Evolutionary conservation across 768 basidiomycete genomes (phyloP).

Genomic region (Boletus patriciae): DNA sequence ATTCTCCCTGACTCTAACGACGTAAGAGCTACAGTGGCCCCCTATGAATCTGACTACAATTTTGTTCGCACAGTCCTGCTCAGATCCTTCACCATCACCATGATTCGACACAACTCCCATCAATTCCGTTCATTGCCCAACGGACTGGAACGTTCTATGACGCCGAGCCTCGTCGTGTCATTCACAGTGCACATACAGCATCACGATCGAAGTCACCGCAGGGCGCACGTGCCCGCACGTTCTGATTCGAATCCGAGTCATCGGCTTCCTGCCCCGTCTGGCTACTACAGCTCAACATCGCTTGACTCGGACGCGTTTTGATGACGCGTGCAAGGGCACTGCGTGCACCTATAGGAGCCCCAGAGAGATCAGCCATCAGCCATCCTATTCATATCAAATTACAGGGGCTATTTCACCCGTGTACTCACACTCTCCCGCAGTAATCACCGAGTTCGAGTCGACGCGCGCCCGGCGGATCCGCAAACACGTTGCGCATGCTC

Average conservation of each 20-base stretch:
- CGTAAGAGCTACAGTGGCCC: no score
- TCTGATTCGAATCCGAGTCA: neutral
- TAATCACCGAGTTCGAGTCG: slow-evolving; percentile 1
- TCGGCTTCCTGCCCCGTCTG: neutral
- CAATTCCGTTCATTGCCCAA: neutral
- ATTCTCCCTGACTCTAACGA: no score
- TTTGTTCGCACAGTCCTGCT: neutral
- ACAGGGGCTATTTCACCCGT: neutral
- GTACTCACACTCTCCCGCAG: neutral
- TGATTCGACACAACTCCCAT: neutral
- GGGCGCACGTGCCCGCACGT: neutral
- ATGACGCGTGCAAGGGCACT: neutral
- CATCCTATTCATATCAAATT: neutral
- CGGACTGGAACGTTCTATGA: neutral
- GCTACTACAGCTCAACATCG: neutral
- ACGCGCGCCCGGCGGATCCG: neutral
- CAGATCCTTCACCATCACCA: neutral
- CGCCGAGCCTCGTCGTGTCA: neutral
- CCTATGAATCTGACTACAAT: no score
- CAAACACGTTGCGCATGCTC: neutral
- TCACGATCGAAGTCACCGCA: neutral
- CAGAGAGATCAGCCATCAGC: neutral
- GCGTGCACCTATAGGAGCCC: neutral
- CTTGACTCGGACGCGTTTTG: neutral
- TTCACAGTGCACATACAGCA: neutral